Percentiles rank a stretch among this genome's conserved stretches.
These are phyloP conservation scores for Tranzscheliella williamsii DNA, from an alignment of 1,284 basidiomycete species.

Conservation along the genomic window DNA sequence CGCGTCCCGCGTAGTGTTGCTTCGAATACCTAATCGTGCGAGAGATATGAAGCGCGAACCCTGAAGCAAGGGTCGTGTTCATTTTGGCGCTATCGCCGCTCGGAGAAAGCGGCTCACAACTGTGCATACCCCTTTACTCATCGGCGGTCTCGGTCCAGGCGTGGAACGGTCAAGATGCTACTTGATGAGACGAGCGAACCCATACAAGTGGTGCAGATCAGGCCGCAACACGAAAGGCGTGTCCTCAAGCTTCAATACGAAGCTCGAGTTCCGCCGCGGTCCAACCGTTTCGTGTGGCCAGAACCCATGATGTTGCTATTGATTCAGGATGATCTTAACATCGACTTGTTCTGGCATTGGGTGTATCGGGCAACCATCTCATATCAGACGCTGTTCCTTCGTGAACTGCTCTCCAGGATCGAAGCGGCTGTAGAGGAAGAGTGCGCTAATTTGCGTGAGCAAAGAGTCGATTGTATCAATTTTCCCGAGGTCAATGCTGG, in stretches of 20 bases:
- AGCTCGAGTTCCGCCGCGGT: slow-evolving; percentile 25
- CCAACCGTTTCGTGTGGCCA: slow-evolving; percentile 28
- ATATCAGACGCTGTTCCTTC: slow-evolving; percentile 30
- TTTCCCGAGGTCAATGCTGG: slow-evolving; percentile 30
- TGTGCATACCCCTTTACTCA: too few relatives aligned
- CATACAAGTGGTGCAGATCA: too few relatives aligned
- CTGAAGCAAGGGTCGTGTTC: too few relatives aligned
- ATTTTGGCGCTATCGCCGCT: too few relatives aligned
- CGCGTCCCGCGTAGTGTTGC: too few relatives aligned
- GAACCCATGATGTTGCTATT: slow-evolving; percentile 7
- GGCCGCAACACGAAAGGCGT: slow-evolving; percentile 11
- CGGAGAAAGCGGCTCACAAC: too few relatives aligned
- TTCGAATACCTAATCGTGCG: too few relatives aligned
- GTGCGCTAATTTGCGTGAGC: slow-evolving; percentile 5
- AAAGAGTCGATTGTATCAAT: slow-evolving; percentile 25
- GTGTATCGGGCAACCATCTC: slow-evolving; percentile 6
- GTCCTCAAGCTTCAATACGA: slow-evolving; percentile 30
- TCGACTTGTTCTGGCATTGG: slow-evolving; percentile 11
- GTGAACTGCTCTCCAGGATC: slow-evolving; percentile 22
- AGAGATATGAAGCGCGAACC: too few relatives aligned
- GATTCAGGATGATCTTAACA: slow-evolving; percentile 18
- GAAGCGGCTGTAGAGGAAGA: slow-evolving; percentile 30
- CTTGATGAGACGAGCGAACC: too few relatives aligned
- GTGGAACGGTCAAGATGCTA: too few relatives aligned
- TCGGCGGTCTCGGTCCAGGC: too few relatives aligned